These are phyloP conservation scores for Fusarium fracticaudum DNA, from an alignment of 2,329 filamentous ascomycete genomes.

Conservation along the genomic window DNA sequence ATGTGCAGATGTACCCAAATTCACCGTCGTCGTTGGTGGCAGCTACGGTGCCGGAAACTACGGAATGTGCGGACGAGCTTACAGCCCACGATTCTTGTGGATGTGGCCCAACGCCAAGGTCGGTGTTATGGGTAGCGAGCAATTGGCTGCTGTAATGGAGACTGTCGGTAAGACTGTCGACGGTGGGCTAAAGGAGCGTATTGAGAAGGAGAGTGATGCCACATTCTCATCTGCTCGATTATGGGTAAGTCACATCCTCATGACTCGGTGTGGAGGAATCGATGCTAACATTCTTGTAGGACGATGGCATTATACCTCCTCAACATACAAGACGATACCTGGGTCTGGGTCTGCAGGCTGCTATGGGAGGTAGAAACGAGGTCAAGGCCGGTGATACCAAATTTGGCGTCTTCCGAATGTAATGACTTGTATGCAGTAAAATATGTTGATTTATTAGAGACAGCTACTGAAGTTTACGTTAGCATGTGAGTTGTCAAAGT, in stretches of 20 bases:
- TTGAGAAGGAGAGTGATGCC: conserved; percentile 90
- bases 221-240: conserved; percentile 87
- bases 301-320: conserved; percentile 83
- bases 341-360: conserved; percentile 76
- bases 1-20: conserved; percentile 93
- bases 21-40: conserved; percentile 94
- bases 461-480: not conserved
- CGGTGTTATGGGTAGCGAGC: conserved; percentile 95
- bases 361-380: conserved; percentile 73
- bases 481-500: not conserved
- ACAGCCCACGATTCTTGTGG: conserved; percentile 90
- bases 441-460: conserved; percentile 7
- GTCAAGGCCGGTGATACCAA: conserved; percentile 69
- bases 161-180: conserved; percentile 87
- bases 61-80: conserved; percentile 96
- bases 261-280: not conserved
- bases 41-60: conserved; percentile 97
- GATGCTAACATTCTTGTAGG: conserved; percentile 52
- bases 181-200: conserved; percentile 81
- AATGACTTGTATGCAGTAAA: conserved; percentile 37
- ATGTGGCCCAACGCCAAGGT: conserved; percentile 99
- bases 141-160: conserved; percentile 92
- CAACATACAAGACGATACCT: conserved; percentile 79
- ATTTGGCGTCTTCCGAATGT: conserved; percentile 89
- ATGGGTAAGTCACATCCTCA: conserved; percentile 70